phyloP scores from a whole-genome alignment of 2,329 filamentous ascomycete species.

The Trichoderma sp. region DNA sequence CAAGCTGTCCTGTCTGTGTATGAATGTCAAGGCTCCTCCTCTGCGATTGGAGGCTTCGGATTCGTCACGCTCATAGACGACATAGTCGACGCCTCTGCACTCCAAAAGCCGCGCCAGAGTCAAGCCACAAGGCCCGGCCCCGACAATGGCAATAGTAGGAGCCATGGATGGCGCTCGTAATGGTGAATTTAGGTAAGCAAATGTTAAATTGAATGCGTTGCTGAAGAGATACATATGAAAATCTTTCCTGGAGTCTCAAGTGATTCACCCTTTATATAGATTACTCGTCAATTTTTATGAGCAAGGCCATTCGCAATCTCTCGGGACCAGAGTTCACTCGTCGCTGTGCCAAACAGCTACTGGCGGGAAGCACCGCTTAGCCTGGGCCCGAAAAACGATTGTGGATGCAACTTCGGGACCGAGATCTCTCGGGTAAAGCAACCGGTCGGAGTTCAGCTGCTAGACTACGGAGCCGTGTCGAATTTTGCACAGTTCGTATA shows the following conservation, averaged over 20 bases:
- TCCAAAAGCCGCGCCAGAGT: slow-evolving; percentile 53
- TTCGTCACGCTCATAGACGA: slow-evolving; percentile 52
- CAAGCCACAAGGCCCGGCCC: slow-evolving; percentile 44
- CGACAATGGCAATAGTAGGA: slow-evolving; percentile 47
- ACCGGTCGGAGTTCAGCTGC: neutral
- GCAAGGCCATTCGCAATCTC: neutral
- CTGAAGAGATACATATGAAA: neutral
- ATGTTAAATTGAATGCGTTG: too few relatives aligned
- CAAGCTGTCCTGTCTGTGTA: slow-evolving; percentile 50
- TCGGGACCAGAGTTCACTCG: neutral
- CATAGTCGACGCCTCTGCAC: slow-evolving; percentile 46
- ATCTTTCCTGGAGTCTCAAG: neutral
- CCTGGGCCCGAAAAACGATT: neutral
- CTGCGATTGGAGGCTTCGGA: slow-evolving; percentile 45
- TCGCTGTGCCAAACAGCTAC: neutral
- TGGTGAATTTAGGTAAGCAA: neutral
- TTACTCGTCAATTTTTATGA: neutral
- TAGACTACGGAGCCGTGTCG: neutral
- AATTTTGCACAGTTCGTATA: neutral
- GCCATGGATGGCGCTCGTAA: neutral
- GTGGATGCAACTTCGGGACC: neutral
- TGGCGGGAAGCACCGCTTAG: neutral
- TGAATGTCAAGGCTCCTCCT: slow-evolving; percentile 58
- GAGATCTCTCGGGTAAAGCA: neutral
- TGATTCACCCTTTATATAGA: neutral